A percentile compares a stretch with the other conserved stretches of the same genome.
Evolutionary conservation across 75 land plant genomes (phyloP).

Genomic region (Larix kaempferi): DNA sequence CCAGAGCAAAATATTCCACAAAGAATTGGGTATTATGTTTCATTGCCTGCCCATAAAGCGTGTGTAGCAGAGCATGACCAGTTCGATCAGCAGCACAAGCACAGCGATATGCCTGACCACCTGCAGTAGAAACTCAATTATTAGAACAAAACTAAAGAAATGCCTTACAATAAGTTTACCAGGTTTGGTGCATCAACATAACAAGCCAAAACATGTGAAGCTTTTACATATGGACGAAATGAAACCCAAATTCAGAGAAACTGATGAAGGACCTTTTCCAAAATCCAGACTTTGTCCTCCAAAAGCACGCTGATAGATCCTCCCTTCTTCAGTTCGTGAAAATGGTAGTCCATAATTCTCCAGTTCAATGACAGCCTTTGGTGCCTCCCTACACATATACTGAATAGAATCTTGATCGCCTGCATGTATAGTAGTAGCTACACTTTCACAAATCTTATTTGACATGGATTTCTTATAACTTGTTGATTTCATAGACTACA

Average conservation of each 20-base stretch:
- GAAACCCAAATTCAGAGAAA: neutral
- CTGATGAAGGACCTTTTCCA: constrained; percentile 70
- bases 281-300: constrained; percentile 97
- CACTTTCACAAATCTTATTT: neutral
- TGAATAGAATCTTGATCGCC: constrained; percentile 99
- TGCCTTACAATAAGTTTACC: neutral
- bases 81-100: constrained; percentile 99
- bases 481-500: neutral
- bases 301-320: constrained; percentile 98
- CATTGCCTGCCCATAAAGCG: constrained; percentile 98
- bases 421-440: constrained; percentile 19
- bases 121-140: constrained; percentile 27
- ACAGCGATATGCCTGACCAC: constrained; percentile 99
- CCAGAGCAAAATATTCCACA: constrained; percentile 98
- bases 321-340: constrained; percentile 96
- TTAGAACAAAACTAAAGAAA: neutral
- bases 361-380: constrained; percentile 95
- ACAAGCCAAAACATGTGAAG: neutral
- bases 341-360: constrained; percentile 97
- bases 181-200: neutral
- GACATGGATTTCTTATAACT: too few relatives aligned
- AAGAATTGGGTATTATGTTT: constrained; percentile 98
- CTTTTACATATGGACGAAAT: neutral
- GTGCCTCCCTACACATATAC: constrained; percentile 99
- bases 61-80: constrained; percentile 94